phyloP scores from a whole-genome alignment of 768 basidiomycete genomes.

The Aureoboletus auriporus region DNA sequence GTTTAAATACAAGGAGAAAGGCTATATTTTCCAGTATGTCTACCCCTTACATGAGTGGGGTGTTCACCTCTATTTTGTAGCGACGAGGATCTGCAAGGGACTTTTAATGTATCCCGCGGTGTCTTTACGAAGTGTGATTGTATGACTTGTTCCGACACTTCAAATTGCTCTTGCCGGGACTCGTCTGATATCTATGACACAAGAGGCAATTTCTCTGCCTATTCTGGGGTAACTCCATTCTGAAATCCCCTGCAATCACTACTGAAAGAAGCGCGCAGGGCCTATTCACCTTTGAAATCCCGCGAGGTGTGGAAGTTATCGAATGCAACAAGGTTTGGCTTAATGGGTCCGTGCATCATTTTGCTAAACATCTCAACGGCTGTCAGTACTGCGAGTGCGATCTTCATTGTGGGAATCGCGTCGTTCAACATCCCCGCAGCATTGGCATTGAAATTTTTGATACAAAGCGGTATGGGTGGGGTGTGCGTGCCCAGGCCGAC shows the following conservation, averaged over 20 bases:
- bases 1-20: constrained; percentile 53
- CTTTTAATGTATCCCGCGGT: constrained; percentile 25
- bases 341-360: not conserved
- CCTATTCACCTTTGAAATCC: constrained; percentile 42
- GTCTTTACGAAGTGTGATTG: constrained; percentile 46
- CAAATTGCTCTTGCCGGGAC: constrained; percentile 46
- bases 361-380: not conserved
- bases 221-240: constrained; percentile 32
- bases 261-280: constrained; percentile 34
- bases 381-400: constrained; percentile 45
- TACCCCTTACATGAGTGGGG: not conserved
- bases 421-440: constrained; percentile 56
- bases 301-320: constrained; percentile 47
- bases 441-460: constrained; percentile 64
- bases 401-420: constrained; percentile 50
- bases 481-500: constrained; percentile 44
- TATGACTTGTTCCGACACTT: constrained; percentile 29
- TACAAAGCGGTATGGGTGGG: constrained; percentile 59
- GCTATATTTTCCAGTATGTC: constrained; percentile 44
- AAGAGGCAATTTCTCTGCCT: constrained; percentile 35
- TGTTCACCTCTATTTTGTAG: constrained; percentile 13
- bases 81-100: constrained; percentile 11
- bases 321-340: constrained; percentile 60
- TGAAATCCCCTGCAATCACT: not conserved
- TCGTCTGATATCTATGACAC: constrained; percentile 36